These are phyloP conservation scores for Fonsecaea multimorphosa DNA, from an alignment of 2,329 filamentous ascomycete species.

Conservation along the genomic window DNA sequence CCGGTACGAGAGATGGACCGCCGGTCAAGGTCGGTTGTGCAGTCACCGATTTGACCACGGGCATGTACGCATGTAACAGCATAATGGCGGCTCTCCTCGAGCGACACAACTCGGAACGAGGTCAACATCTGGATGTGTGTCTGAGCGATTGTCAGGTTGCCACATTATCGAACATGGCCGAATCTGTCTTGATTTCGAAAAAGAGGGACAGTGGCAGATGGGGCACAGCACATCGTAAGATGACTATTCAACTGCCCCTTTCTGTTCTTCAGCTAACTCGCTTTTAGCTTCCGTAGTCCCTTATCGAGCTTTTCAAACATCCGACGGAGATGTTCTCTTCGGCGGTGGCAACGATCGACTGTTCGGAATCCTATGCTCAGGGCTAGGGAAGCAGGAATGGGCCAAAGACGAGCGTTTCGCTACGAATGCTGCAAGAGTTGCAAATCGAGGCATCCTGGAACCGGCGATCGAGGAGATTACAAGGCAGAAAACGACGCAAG, in stretches of 20 bases:
- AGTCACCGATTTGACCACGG: slow-evolving; percentile 93
- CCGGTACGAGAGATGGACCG: slow-evolving; percentile 81
- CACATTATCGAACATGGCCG: slow-evolving; percentile 92
- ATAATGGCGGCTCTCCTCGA: slow-evolving; percentile 92
- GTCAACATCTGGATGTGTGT: slow-evolving; percentile 90
- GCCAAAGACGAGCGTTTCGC: slow-evolving; percentile 61
- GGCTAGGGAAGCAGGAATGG: slow-evolving; percentile 64
- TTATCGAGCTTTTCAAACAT: slow-evolving; percentile 78
- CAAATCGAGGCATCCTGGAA: slow-evolving; percentile 76
- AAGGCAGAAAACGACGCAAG: slow-evolving; percentile 75
- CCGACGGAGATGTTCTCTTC: slow-evolving; percentile 68
- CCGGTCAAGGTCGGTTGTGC: slow-evolving; percentile 98
- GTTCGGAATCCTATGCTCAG: slow-evolving; percentile 65
- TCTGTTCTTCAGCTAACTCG: not conserved
- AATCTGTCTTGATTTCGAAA: slow-evolving; percentile 85
- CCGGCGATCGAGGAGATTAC: slow-evolving; percentile 77
- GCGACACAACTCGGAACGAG: slow-evolving; percentile 67
- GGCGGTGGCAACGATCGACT: slow-evolving; percentile 69
- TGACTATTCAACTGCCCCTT: not conserved
- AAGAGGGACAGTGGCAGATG: slow-evolving; percentile 86
- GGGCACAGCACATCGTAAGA: slow-evolving; percentile 90
- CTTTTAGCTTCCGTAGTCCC: slow-evolving; percentile 73
- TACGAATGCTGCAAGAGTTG: slow-evolving; percentile 65
- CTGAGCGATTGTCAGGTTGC: slow-evolving; percentile 95
- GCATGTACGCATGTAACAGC: slow-evolving; percentile 90